Conservation (phyloP, 1,139 yeast species). For the Keqinozyma sinolaborantium region DNA sequence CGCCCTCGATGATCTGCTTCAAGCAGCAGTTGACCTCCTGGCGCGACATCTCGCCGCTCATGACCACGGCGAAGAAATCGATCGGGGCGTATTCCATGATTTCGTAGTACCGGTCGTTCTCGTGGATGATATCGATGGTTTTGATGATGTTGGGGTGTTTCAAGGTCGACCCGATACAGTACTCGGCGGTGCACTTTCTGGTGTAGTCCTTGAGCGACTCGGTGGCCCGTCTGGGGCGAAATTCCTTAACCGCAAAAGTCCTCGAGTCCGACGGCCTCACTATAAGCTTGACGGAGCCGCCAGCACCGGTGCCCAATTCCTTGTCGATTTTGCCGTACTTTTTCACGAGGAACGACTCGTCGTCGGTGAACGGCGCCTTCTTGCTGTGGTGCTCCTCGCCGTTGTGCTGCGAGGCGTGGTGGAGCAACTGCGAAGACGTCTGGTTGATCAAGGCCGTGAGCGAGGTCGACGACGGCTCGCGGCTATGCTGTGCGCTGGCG, state of each 20-base stretch:
- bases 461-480: constrained; percentile 38
- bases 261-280: constrained; percentile 77
- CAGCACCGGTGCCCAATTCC: constrained; percentile 95
- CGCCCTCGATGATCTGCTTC: constrained; percentile 82
- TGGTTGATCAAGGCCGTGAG: constrained; percentile 44
- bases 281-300: constrained; percentile 90
- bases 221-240: constrained; percentile 78
- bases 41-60: constrained; percentile 90
- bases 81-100: constrained; percentile 98
- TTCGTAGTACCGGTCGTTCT: constrained; percentile 81
- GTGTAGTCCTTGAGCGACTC: constrained; percentile 89
- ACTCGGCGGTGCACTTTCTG: constrained; percentile 94
- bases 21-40: constrained; percentile 87
- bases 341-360: constrained; percentile 65
- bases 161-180: constrained; percentile 92
- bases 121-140: constrained; percentile 88
- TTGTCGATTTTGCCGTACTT: constrained; percentile 90
- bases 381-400: constrained; percentile 12
- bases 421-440: constrained; percentile 41
- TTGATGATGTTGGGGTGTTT: constrained; percentile 93
- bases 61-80: constrained; percentile 94
- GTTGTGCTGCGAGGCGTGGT: constrained; percentile 30
- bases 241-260: constrained; percentile 95
- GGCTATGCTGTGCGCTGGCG: constrained; percentile 15
- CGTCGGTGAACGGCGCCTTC: constrained; percentile 45